phyloP scores from a whole-genome alignment of 2,329 filamentous ascomycete species.

The Penicillium sp. region DNA sequence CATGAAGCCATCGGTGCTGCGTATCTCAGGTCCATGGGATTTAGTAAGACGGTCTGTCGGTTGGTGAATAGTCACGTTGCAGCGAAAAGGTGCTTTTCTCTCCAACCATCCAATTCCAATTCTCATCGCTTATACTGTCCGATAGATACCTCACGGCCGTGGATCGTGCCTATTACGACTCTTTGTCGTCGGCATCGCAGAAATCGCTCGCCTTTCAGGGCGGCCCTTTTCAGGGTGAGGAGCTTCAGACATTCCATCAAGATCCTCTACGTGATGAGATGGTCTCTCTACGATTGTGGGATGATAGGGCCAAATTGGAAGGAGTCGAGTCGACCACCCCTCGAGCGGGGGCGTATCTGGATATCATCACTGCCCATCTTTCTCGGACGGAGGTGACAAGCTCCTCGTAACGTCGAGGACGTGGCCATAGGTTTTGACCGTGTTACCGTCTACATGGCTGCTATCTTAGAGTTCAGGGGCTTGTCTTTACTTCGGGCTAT shows the following conservation, averaged over 20 bases:
- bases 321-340: constrained; percentile 29
- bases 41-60: constrained; percentile 38
- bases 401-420: neutral
- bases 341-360: constrained; percentile 28
- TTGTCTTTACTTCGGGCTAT: no score
- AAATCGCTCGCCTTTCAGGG: constrained; percentile 42
- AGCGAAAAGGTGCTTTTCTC: constrained; percentile 33
- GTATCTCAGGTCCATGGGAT: constrained; percentile 38
- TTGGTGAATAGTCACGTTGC: constrained; percentile 44
- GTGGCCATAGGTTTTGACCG: no score
- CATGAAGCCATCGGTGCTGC: constrained; percentile 43
- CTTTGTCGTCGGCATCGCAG: constrained; percentile 40
- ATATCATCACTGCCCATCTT: constrained; percentile 28
- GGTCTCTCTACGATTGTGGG: constrained; percentile 40
- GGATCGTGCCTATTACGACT: constrained; percentile 35
- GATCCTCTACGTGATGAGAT: constrained; percentile 39
- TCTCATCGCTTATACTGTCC: neutral
- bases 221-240: constrained; percentile 35
- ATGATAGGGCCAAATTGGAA: constrained; percentile 40
- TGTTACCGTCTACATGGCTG: no score
- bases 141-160: constrained; percentile 40
- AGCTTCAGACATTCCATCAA: constrained; percentile 32
- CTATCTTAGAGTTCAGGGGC: no score
- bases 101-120: neutral
- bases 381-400: no score